Evolutionary conservation across 495 filamentous ascomycete species (phyloP).

Genomic region (Podospora fimiseda): DNA sequence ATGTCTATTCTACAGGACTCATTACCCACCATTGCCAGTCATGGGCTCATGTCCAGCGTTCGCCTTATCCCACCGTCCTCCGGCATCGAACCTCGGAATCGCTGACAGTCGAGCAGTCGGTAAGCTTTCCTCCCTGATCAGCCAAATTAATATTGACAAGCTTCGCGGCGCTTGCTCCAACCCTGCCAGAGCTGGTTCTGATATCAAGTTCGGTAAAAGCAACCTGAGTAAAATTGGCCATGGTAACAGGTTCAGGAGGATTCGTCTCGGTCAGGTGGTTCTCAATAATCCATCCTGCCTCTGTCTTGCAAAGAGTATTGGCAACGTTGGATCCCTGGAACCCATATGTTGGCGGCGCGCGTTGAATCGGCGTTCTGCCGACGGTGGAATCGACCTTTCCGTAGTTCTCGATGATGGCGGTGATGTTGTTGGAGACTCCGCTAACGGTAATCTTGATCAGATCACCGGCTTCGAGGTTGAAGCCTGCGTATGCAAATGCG

Average conservation of each 20-base stretch:
- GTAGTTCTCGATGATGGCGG: background rate
- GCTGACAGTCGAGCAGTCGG: background rate
- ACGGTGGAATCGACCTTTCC: background rate
- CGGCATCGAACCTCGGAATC: background rate
- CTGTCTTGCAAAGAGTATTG: background rate
- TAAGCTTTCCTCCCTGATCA: background rate
- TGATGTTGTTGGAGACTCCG: background rate
- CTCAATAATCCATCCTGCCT: background rate
- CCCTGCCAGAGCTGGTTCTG: background rate
- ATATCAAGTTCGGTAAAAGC: background rate
- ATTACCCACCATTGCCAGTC: too few relatives aligned
- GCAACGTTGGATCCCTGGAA: background rate
- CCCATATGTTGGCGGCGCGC: background rate
- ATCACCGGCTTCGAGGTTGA: conserved; percentile 1
- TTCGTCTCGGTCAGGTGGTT: background rate
- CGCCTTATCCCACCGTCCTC: background rate
- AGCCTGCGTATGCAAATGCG: background rate
- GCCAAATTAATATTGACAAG: background rate
- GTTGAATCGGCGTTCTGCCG: background rate
- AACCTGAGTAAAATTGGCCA: background rate
- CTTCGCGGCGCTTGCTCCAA: background rate
- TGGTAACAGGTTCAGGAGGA: background rate
- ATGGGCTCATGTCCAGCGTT: too few relatives aligned
- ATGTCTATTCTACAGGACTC: too few relatives aligned
- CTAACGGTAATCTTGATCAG: background rate